phyloP scores from a whole-genome alignment of 169 alveolate species.

The Cryptosporidium xiaoi region DNA sequence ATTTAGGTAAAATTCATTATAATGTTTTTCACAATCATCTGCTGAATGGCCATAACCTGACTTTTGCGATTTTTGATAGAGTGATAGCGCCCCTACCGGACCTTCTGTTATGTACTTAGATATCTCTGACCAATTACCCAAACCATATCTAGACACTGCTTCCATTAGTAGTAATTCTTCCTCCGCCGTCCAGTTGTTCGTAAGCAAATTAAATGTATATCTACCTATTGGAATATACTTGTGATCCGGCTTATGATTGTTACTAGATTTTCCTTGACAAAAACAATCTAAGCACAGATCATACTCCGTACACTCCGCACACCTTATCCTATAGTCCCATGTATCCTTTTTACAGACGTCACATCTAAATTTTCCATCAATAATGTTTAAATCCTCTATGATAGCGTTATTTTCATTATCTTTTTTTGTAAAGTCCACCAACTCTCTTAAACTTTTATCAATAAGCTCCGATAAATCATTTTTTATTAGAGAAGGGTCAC shows the following conservation, averaged over 20 bases:
- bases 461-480: slow-evolving; percentile 32
- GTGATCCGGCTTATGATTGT: slow-evolving; percentile 85
- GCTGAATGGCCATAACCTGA: slow-evolving; percentile 76
- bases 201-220: slow-evolving; percentile 85
- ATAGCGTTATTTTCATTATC: not conserved
- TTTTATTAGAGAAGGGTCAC: slow-evolving; percentile 33
- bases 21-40: slow-evolving; percentile 86
- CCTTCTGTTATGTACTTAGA: slow-evolving; percentile 72
- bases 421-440: slow-evolving; percentile 1
- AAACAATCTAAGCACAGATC: slow-evolving; percentile 89
- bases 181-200: slow-evolving; percentile 90
- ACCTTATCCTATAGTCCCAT: slow-evolving; percentile 81
- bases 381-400: slow-evolving; percentile 36
- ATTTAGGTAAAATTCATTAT: slow-evolving; percentile 81
- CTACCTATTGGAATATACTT: slow-evolving; percentile 90
- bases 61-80: slow-evolving; percentile 57
- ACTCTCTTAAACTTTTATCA: slow-evolving; percentile 25
- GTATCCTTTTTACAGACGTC: slow-evolving; percentile 72
- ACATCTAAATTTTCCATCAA: slow-evolving; percentile 73
- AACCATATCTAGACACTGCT: slow-evolving; percentile 90
- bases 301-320: slow-evolving; percentile 91
- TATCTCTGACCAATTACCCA: slow-evolving; percentile 89
- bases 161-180: slow-evolving; percentile 89
- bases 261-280: slow-evolving; percentile 86
- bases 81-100: slow-evolving; percentile 47